A percentile compares a stretch with the other conserved stretches of the same genome.
phyloP scores from a whole-genome alignment of 495 filamentous ascomycete species.

The Annulohypoxylon maeteangense region DNA sequence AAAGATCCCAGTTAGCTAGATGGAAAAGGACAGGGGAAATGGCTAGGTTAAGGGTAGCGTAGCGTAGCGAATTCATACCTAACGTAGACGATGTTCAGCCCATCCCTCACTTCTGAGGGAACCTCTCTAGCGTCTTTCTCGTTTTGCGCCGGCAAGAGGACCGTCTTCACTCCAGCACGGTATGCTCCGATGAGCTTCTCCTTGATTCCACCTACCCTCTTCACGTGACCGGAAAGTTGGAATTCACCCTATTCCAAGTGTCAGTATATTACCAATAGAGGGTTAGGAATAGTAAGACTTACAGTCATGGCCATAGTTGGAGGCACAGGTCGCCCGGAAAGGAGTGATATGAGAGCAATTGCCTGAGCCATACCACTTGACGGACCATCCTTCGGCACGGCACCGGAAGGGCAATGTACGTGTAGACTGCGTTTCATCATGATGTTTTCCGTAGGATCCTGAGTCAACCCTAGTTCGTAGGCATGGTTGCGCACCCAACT shows the following conservation, averaged over 20 bases:
- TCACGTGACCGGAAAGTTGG: slow-evolving; percentile 84
- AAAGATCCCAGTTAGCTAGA: slow-evolving; percentile 42
- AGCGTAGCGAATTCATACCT: slow-evolving; percentile 63
- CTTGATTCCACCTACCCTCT: slow-evolving; percentile 94
- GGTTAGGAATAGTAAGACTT: slow-evolving; percentile 34
- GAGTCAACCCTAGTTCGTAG: slow-evolving; percentile 86
- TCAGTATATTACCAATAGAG: slow-evolving; percentile 40
- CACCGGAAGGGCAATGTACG: slow-evolving; percentile 94
- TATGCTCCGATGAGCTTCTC: slow-evolving; percentile 97
- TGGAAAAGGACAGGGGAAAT: slow-evolving; percentile 1
- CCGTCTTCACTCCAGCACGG: slow-evolving; percentile 93
- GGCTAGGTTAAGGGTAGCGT: background rate
- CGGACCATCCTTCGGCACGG: slow-evolving; percentile 93
- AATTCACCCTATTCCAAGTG: slow-evolving; percentile 74
- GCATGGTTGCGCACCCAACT: slow-evolving; percentile 97
- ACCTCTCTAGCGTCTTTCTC: slow-evolving; percentile 93
- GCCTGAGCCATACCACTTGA: slow-evolving; percentile 94
- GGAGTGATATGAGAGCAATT: slow-evolving; percentile 90
- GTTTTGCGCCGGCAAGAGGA: slow-evolving; percentile 88
- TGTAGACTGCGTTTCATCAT: slow-evolving; percentile 96
- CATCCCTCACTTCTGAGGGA: slow-evolving; percentile 87
- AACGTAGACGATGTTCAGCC: slow-evolving; percentile 89
- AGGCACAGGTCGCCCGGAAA: slow-evolving; percentile 87
- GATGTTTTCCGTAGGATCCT: slow-evolving; percentile 85
- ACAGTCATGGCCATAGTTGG: slow-evolving; percentile 95